phyloP scores from a whole-genome alignment of 768 basidiomycete species.

The Psilocybe cubensis region DNA sequence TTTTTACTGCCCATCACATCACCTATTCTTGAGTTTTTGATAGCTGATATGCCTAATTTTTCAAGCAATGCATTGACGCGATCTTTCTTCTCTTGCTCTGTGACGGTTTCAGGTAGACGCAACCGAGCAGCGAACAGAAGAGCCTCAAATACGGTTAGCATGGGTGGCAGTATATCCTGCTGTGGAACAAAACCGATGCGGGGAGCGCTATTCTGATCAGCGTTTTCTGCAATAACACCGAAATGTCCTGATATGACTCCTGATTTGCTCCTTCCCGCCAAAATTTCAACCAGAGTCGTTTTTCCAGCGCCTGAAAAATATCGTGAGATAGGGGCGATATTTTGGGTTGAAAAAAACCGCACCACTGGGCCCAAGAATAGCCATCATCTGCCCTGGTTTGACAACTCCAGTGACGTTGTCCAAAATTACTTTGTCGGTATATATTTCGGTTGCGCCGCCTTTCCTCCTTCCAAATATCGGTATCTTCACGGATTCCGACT shows the following conservation, averaged over 20 bases:
- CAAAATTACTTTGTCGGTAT: constrained; percentile 67
- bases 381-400: constrained; percentile 84
- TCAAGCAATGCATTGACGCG: constrained; percentile 73
- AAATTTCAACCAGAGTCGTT: constrained; percentile 88
- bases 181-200: constrained; percentile 88
- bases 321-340: not conserved
- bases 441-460: constrained; percentile 17
- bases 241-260: constrained; percentile 72
- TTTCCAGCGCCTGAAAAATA: constrained; percentile 72
- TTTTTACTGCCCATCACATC: constrained; percentile 66
- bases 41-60: constrained; percentile 74
- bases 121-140: constrained; percentile 86
- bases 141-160: constrained; percentile 81
- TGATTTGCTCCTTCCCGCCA: constrained; percentile 82
- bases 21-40: constrained; percentile 75
- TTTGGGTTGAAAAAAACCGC: constrained; percentile 10
- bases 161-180: constrained; percentile 80
- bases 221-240: constrained; percentile 46
- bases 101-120: constrained; percentile 76
- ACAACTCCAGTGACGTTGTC: constrained; percentile 72
- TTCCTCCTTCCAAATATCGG: constrained; percentile 19
- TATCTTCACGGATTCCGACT: too few species aligned
- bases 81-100: constrained; percentile 60
- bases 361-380: constrained; percentile 92
- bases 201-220: constrained; percentile 34